phyloP scores from a whole-genome alignment of 768 basidiomycete genomes.

The Tricholoma hemisulphureum region DNA sequence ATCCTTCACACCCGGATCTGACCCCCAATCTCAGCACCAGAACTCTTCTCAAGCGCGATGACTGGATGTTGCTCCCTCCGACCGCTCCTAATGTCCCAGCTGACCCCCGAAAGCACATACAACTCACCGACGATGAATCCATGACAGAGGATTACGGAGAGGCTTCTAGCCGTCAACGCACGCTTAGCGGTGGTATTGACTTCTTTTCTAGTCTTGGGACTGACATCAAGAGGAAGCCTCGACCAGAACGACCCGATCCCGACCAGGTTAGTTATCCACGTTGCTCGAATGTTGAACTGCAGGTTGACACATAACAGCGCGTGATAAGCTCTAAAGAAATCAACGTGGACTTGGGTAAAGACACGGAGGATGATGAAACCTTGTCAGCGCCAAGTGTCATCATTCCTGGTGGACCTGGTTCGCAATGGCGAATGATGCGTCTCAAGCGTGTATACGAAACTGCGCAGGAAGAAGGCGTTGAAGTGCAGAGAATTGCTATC shows the following conservation, averaged over 20 bases:
- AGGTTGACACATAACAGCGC: slow-evolving; percentile 38
- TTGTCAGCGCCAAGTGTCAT: slow-evolving; percentile 45
- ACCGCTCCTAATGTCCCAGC: slow-evolving; percentile 28
- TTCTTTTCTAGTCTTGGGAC: slow-evolving; percentile 89
- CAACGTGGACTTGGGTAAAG: slow-evolving; percentile 53
- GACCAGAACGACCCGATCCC: slow-evolving; percentile 58
- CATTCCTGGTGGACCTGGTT: slow-evolving; percentile 87
- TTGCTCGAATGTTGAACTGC: slow-evolving; percentile 6
- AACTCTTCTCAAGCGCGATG: slow-evolving; percentile 62
- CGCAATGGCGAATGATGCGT: slow-evolving; percentile 98
- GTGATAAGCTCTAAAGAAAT: slow-evolving; percentile 62
- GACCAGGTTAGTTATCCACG: slow-evolving; percentile 55
- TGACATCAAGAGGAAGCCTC: slow-evolving; percentile 62
- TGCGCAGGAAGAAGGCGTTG: slow-evolving; percentile 76
- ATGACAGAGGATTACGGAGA: slow-evolving; percentile 70
- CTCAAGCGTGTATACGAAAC: slow-evolving; percentile 86
- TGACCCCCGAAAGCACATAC: slow-evolving; percentile 22
- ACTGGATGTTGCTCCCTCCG: slow-evolving; percentile 83
- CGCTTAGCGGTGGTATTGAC: slow-evolving; percentile 63
- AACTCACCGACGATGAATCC: slow-evolving; percentile 44
- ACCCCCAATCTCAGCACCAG: slow-evolving; percentile 49
- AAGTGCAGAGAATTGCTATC: slow-evolving; percentile 75
- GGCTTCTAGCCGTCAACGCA: slow-evolving; percentile 41
- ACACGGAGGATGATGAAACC: slow-evolving; percentile 39
- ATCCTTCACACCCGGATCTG: slow-evolving; percentile 44